phyloP scores from a whole-genome alignment of 305 asterid species.

The Galium porrigens region DNA sequence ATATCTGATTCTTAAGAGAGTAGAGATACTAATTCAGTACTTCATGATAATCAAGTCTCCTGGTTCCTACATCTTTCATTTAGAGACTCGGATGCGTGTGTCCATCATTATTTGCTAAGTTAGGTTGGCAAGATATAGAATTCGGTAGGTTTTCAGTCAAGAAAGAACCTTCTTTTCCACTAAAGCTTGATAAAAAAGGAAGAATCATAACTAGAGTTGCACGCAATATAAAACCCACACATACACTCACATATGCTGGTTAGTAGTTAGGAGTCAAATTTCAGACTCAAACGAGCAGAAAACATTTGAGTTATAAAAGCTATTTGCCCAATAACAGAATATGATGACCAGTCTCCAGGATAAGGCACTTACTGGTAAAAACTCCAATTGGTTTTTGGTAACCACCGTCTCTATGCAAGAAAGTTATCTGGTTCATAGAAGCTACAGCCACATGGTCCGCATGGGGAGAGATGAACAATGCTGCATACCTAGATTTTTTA shows the following conservation, averaged over 20 bases:
- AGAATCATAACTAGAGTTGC: neutral
- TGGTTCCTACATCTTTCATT: neutral
- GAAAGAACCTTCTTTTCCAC: neutral
- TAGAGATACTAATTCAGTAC: conserved; percentile 1
- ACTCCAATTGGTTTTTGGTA: conserved; percentile 71
- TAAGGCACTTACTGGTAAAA: conserved; percentile 50
- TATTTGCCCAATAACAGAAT: neutral
- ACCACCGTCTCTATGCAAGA: conserved; percentile 60
- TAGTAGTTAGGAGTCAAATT: conserved; percentile 2
- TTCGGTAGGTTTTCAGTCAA: neutral
- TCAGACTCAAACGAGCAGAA: neutral
- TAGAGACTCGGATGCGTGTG: neutral
- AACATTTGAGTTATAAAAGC: neutral
- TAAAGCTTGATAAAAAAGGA: no score
- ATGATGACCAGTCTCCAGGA: neutral
- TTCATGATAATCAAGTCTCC: neutral
- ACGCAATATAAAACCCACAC: neutral
- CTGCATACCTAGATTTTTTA: conserved; percentile 38
- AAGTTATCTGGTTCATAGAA: conserved; percentile 55
- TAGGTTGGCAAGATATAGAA: neutral
- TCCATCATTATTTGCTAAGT: neutral
- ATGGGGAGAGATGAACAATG: conserved; percentile 61
- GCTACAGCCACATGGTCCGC: conserved; percentile 86
- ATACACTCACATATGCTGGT: neutral
- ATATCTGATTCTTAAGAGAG: neutral